Base-by-base conservation (phyloP, 2,329 filamentous ascomycete species). In the Diaporthe longicolla region DNA sequence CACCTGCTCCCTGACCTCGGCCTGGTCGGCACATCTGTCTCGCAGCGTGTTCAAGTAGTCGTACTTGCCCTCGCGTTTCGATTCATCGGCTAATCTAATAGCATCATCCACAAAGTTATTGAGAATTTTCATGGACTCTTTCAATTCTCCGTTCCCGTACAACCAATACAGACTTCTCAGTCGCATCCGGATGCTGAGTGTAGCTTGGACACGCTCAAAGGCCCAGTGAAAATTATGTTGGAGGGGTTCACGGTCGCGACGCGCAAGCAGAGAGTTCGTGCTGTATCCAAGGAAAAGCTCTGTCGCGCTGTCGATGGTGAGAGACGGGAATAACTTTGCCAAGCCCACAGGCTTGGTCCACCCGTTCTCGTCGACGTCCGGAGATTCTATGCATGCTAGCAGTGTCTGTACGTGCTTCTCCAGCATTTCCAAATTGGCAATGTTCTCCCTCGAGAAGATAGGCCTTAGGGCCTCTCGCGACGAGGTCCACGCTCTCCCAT, bases 251-350 rank as follows among this genome's bases (percentile, higher is more conserved):
- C 63, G 63, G 0, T 40, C 52, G 15, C 66, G 40, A 1, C 48
- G 63, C 0, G 71, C 26, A 35, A 57, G 35, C 48, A 75, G 7
- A 29, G 73, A 73, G n/a, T 75, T 11, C 4, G 73, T 68, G 40
- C 83, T 85, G 74, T 88, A 83, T n/a, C 89, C 89, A 68, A 90
- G 89, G 3, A 91, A 80, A 76, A 90, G 88, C 58, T 88, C 87
- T 0, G 88, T 90, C 0, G 88, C 85, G 0, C 85, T 87, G 74
- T 40, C 37, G 37, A 40, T 40, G 37, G 37, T 40, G 37, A 40
- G 37, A 40, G 37, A 40, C 37, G 37, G 37, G 37, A 40, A 40
- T 3, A 40, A 13, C 37, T 40, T 40, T 13, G 37, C 37, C 37
- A 40, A 13, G 13, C 37, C 37, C 37, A 40, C 37, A 40, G 37